Conservation (phyloP, 805 yeast genomes). For the Candida vartiovaarae region DNA sequence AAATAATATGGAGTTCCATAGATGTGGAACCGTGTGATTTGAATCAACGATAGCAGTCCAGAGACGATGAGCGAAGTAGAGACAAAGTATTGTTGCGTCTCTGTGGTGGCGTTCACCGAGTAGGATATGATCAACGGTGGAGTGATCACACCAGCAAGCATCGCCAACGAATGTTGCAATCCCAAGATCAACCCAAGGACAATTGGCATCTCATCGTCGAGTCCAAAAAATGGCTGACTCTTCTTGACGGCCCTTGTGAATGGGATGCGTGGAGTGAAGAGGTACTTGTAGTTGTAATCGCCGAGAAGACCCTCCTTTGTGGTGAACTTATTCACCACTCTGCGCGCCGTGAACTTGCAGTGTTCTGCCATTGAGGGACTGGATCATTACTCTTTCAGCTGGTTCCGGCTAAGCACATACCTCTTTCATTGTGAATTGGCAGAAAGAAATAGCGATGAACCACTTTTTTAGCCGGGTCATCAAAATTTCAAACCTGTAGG, state of each 20-base stretch:
- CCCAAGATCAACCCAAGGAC: slow-evolving; percentile 72
- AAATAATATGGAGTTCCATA: slow-evolving; percentile 67
- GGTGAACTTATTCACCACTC: slow-evolving; percentile 28
- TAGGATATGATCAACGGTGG: slow-evolving; percentile 73
- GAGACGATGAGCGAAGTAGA: slow-evolving; percentile 69
- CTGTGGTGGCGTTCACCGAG: slow-evolving; percentile 51
- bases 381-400: not conserved
- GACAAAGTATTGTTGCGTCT: slow-evolving; percentile 53
- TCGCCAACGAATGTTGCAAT: slow-evolving; percentile 79
- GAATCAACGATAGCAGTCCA: slow-evolving; percentile 64
- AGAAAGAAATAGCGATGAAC: not conserved
- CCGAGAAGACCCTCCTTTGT: slow-evolving; percentile 83
- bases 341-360: not conserved
- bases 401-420: no score
- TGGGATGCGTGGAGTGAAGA: slow-evolving; percentile 78
- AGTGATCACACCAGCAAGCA: slow-evolving; percentile 86
- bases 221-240: slow-evolving; percentile 76
- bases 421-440: not conserved
- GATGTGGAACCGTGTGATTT: slow-evolving; percentile 76
- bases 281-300: slow-evolving; percentile 72
- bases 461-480: not conserved
- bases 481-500: no score
- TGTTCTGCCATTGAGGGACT: not conserved
- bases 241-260: slow-evolving; percentile 39
- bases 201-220: slow-evolving; percentile 74